Conservation (phyloP, 768 basidiomycete species). For the Pholiota molesta region DNA sequence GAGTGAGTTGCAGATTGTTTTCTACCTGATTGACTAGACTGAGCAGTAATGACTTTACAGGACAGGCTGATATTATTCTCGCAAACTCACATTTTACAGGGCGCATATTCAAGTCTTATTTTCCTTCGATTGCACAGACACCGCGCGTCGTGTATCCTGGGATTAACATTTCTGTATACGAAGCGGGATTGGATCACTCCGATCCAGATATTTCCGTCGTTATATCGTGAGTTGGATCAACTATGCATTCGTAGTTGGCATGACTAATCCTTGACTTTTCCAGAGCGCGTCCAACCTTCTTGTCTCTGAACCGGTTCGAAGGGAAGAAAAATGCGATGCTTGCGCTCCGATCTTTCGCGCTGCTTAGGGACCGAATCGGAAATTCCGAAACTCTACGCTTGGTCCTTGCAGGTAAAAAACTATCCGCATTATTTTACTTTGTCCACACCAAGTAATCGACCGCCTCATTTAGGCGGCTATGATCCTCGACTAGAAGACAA, state of each 20-base stretch:
- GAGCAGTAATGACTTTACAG: conserved; percentile 40
- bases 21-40: background rate
- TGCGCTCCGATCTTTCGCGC: conserved; percentile 79
- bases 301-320: conserved; percentile 95
- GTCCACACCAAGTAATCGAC: background rate
- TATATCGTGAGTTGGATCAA: conserved; percentile 53
- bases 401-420: conserved; percentile 70
- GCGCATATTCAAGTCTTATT: conserved; percentile 76
- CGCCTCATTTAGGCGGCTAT: conserved; percentile 68
- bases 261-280: conserved; percentile 2
- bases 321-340: conserved; percentile 89
- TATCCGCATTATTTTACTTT: background rate
- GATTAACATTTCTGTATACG: conserved; percentile 82
- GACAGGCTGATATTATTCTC: conserved; percentile 87
- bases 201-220: conserved; percentile 58
- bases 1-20: conserved; percentile 46
- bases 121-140: conserved; percentile 61
- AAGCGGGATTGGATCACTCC: conserved; percentile 39
- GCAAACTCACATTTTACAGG: conserved; percentile 92
- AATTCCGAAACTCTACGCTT: conserved; percentile 54
- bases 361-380: conserved; percentile 37
- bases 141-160: conserved; percentile 95
- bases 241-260: background rate
- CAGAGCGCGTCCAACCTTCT: conserved; percentile 69
- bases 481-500: conserved; percentile 90